Evolutionary conservation across 805 yeast genomes (phyloP).

Genomic region (Cyberlindnera petersonii): DNA sequence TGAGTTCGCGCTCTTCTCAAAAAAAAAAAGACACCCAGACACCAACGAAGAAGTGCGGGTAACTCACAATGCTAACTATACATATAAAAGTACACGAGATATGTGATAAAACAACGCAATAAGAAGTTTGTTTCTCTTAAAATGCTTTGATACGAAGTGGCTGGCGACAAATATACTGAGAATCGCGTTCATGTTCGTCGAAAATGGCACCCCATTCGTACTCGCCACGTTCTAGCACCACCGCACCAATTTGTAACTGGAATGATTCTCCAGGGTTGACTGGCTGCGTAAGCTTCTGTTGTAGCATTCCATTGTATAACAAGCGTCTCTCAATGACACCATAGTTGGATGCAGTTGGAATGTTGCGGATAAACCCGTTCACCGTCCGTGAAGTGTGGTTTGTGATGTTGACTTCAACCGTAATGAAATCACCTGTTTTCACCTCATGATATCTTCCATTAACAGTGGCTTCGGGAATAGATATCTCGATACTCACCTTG

Average conservation of each 20-base stretch:
- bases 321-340: slow-evolving; percentile 52
- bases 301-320: slow-evolving; percentile 70
- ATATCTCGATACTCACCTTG: slow-evolving; percentile 35
- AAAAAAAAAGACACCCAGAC: slow-evolving; percentile 3
- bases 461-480: slow-evolving; percentile 13
- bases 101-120: too few species aligned
- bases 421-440: slow-evolving; percentile 46
- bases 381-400: slow-evolving; percentile 44
- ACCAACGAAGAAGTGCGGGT: slow-evolving; percentile 9
- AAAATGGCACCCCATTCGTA: slow-evolving; percentile 75
- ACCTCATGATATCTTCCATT: slow-evolving; percentile 33
- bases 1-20: neutral
- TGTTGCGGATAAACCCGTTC: slow-evolving; percentile 57
- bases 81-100: too few species aligned
- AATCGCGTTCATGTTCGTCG: slow-evolving; percentile 40
- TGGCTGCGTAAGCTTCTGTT: slow-evolving; percentile 43
- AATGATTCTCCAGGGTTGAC: slow-evolving; percentile 41
- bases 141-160: slow-evolving; percentile 33
- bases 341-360: slow-evolving; percentile 40
- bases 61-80: too few species aligned
- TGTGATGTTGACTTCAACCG: slow-evolving; percentile 43
- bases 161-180: slow-evolving; percentile 36
- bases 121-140: too few species aligned
- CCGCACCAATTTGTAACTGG: slow-evolving; percentile 48
- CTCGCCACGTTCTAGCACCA: slow-evolving; percentile 71